These are phyloP conservation scores for Calonectria leucothoes DNA, from an alignment of 2,329 filamentous ascomycete species.

Conservation along the genomic window DNA sequence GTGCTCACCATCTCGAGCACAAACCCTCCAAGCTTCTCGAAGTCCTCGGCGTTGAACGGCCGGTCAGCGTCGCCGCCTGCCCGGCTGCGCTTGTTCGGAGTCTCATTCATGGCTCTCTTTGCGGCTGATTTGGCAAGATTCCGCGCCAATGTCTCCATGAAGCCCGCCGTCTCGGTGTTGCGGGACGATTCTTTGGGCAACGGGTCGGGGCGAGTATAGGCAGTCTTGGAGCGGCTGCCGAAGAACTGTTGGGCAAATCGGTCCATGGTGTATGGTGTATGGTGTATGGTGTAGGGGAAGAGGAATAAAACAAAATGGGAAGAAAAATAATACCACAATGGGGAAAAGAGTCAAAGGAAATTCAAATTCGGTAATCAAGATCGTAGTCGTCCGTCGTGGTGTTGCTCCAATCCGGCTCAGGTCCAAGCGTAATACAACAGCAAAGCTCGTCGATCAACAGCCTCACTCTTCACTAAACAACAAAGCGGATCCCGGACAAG, in stretches of 20 bases:
- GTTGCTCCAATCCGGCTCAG: not conserved
- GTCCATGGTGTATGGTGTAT: slow-evolving; percentile 27
- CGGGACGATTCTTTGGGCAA: slow-evolving; percentile 20
- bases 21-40: slow-evolving; percentile 35
- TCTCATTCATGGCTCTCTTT: slow-evolving; percentile 34
- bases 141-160: slow-evolving; percentile 38
- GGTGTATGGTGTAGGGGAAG: not conserved
- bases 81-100: slow-evolving; percentile 1
- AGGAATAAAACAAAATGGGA: not conserved
- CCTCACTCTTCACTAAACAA: not conserved
- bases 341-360: not conserved
- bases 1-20: slow-evolving; percentile 36
- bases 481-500: not conserved
- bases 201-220: not conserved
- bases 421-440: not conserved
- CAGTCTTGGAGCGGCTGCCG: slow-evolving; percentile 20
- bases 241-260: slow-evolving; percentile 39
- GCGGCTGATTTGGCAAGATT: slow-evolving; percentile 39
- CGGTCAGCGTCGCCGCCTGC: slow-evolving; percentile 2
- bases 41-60: slow-evolving; percentile 34
- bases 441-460: not conserved
- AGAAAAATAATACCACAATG: not conserved
- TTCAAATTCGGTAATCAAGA: not conserved
- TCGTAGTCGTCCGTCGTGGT: not conserved
- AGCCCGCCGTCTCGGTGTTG: slow-evolving; percentile 29